Base-by-base conservation (phyloP, 805 yeast genomes). In the Lipomyces starkeyi region DNA sequence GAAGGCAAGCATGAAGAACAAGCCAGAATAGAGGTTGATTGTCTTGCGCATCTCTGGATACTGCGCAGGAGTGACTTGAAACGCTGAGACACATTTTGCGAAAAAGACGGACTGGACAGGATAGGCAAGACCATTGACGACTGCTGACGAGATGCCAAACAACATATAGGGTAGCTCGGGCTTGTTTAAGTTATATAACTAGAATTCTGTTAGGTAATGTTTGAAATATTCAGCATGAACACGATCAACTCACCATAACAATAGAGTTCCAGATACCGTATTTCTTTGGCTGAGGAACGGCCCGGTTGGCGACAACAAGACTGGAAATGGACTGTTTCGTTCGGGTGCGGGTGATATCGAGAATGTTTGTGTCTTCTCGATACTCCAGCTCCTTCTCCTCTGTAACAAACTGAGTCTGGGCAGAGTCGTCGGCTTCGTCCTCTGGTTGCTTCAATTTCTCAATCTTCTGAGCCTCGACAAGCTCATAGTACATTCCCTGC, bases 401-500 rank as follows among this genome's bases (percentile, higher is more conserved):
- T 11, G 14, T 27, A 25, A 17, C 40, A 13, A 11, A 17, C 20
- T 58, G 29, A 40, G 34, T 8, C 13, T 27, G 7, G n/a, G n/a
- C 47, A 3, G 25, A 62, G 7, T 32, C 49, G 34, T 47, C 58
- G n/a, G 57, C 59, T 2, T 3, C 35, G 3, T 60, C n/a, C 22
- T 52, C 22, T 4, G 17, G 22, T 37, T 62, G 58, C 62, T 65
- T 65, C 20, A 52, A 43, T 29, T 66, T 63, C 8, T 66, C 65
- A 22, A 68, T 77, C 58, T 73, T 76, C 75, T 80, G 78, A 53
- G 83, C 78, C 63, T 78, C 76, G 4, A 80, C 83, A n/a, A 80
- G 74, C 11, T 68, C 68, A 56, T 71, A 63, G 71, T 80, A 76
- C 65, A 72, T 65, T 43, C 80, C 80, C 8, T 70, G 63, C 49